Evolutionary conservation across 768 basidiomycete species (phyloP), one percentile per base, ranked within the genome.

Genomic region (Phlegmacium glaucopus): DNA sequence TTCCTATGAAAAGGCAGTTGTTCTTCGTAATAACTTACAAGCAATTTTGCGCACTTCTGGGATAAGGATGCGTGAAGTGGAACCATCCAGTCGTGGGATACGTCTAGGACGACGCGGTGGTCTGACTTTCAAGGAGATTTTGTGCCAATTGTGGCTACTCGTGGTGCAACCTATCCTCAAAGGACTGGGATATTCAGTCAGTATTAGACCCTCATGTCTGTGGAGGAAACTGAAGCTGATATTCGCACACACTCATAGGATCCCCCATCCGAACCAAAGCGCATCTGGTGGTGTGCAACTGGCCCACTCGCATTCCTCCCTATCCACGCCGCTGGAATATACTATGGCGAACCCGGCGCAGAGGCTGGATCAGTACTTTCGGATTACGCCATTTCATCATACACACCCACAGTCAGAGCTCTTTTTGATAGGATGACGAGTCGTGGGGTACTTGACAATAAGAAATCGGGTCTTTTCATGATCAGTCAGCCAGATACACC

Each of bases 301-400:
- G 59, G 59, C 6, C 52, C 52, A 9, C 48, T 67, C 0, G 38
- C 59, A 26, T 58, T 60, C 43, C 54, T 68, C 22, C 64, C 65
- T 0, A 43, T 66, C 25, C 67, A 67, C 52, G 67, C 67, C 4
- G 64, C 66, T 9, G 65, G 66, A 13, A 48, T 51, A 11, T 64
- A 60, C 28, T 8, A 13, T 32, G 13, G 9, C 30, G 30, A 13
- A 8, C 8, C 13, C 30, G 13, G 13, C 30, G 13, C n/a, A n/a
- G n/a, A 32, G 13, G n/a, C 11, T 28, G 51, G 47, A 34, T 6
- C 16, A 17, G 27, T 17, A 13, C 16, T 45, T 17, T 48, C 52
- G 8, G 52, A 54, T 29, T 54, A 37, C 39, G 52, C 45, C 6
- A 27, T 54, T 12, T 48, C 53, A 12, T 54, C 53, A 9, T 54